Evolutionary conservation across 768 basidiomycete genomes (phyloP).

Genomic region (Lentinus brumalis): DNA sequence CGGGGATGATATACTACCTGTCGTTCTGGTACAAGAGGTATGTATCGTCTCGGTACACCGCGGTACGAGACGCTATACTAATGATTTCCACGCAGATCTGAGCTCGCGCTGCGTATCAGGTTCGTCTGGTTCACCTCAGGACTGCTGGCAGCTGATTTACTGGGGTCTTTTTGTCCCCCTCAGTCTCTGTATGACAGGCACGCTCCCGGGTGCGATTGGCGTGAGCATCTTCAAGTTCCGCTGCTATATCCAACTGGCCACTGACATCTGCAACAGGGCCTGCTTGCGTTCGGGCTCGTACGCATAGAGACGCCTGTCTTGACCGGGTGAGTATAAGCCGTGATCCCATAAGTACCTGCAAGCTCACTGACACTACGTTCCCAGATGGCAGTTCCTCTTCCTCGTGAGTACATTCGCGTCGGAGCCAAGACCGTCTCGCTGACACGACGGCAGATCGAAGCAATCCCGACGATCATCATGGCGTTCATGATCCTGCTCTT

Average conservation of each 20-base stretch:
- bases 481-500: conserved; percentile 48
- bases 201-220: conserved; percentile 56
- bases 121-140: no score
- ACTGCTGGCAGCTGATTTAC: no score
- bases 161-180: no score
- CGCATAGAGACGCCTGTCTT: conserved; percentile 50
- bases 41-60: no score
- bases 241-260: neutral
- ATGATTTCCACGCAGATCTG: conserved; percentile 26
- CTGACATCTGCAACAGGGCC: conserved; percentile 38
- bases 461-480: conserved; percentile 58
- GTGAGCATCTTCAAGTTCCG: conserved; percentile 30
- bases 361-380: neutral
- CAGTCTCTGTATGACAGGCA: conserved; percentile 61
- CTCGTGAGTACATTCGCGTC: conserved; percentile 36
- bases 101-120: conserved; percentile 54
- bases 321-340: conserved; percentile 34
- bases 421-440: neutral
- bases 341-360: neutral
- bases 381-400: conserved; percentile 62
- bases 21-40: conserved; percentile 55
- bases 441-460: conserved; percentile 45
- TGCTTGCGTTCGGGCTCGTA: conserved; percentile 59
- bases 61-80: no score
- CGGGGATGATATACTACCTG: conserved; percentile 62